Evolutionary conservation across 2,329 filamentous ascomycete species (phyloP).

Genomic region (Whalleya microplaca): DNA sequence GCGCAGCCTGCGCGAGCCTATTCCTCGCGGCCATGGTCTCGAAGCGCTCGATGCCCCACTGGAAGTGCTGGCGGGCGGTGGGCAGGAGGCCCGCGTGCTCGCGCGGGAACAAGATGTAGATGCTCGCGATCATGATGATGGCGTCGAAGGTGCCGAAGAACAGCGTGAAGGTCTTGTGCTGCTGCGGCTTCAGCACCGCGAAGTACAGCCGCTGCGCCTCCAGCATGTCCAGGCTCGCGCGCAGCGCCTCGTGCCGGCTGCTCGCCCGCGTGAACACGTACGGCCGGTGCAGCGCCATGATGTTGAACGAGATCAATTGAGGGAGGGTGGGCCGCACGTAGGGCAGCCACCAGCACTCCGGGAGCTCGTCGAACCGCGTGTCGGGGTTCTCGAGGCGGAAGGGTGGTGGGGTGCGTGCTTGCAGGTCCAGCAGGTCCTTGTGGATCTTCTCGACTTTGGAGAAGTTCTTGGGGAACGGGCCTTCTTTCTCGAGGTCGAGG

Average conservation of each 20-base stretch:
- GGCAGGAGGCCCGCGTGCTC: constrained; percentile 55
- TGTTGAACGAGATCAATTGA: constrained; percentile 55
- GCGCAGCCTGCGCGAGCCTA: constrained; percentile 55
- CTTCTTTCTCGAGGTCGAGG: constrained; percentile 59
- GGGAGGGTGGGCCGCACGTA: constrained; percentile 50
- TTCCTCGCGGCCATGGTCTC: constrained; percentile 59
- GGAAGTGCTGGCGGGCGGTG: constrained; percentile 57
- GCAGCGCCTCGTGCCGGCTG: constrained; percentile 59
- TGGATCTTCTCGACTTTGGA: constrained; percentile 59
- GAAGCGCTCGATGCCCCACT: constrained; percentile 63
- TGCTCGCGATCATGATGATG: constrained; percentile 62
- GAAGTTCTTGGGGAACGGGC: constrained; percentile 58
- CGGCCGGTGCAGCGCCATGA: constrained; percentile 64
- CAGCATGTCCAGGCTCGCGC: constrained; percentile 59
- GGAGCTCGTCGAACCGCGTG: constrained; percentile 57
- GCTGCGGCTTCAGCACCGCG: constrained; percentile 50
- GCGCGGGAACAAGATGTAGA: constrained; percentile 63
- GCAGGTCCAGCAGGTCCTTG: constrained; percentile 51
- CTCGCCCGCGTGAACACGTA: constrained; percentile 62
- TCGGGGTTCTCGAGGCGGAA: constrained; percentile 62
- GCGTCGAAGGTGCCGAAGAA: constrained; percentile 69
- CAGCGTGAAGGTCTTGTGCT: constrained; percentile 59
- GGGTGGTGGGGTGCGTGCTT: constrained; percentile 52
- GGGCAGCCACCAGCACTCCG: constrained; percentile 57
- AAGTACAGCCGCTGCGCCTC: constrained; percentile 57